Evolutionary conservation across 768 basidiomycete species (phyloP), one percentile per base, ranked within the genome.

Genomic region (Mycena rosella): DNA sequence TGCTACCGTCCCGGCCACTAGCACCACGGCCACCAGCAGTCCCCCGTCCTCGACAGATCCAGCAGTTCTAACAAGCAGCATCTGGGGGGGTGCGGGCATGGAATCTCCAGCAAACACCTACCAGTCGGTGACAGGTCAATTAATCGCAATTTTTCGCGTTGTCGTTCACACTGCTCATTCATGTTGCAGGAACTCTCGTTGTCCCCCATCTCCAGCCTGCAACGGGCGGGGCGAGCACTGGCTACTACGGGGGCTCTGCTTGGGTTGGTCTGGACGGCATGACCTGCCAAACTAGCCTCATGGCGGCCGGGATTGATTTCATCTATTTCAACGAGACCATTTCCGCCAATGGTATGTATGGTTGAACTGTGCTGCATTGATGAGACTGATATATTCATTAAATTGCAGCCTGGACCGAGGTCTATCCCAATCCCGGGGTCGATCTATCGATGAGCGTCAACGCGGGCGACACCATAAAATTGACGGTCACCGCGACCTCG

Each of bases 261-360:
- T 61, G 60, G 60, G 60, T 61, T 52, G 60, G 60, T 20, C 24
- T 61, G 32, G 60, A 61, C 27, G 49, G 60, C 60, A 34, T 38
- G 24, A 61, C 60, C 18, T 61, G 60, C 29, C 15, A 36, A 42
- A 40, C 36, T 14, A 34, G 32, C 47, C 30, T 60, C 34, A 30
- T 60, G 45, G 29, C 30, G 26, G 49, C 59, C 24, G 59, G 59
- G 14, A 49, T 61, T 52, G 27, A 61, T 29, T 42, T 61, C 27
- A 51, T 45, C 42, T 47, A 47, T 45, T 30, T 47, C 14, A 45
- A 59, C 57, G 44, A 32, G 42, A 45, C 34, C 24, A 40, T 52
- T 30, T 2, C 14, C 26, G 36, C 18, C 60, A 34, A 47, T 59
- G 27, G 48, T 52, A 26, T 27, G 49, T 51, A n/a, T 61, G 32